Evolutionary conservation across 129 eudicot species (phyloP).

Genomic region (Ambrosia artemisiifolia): DNA sequence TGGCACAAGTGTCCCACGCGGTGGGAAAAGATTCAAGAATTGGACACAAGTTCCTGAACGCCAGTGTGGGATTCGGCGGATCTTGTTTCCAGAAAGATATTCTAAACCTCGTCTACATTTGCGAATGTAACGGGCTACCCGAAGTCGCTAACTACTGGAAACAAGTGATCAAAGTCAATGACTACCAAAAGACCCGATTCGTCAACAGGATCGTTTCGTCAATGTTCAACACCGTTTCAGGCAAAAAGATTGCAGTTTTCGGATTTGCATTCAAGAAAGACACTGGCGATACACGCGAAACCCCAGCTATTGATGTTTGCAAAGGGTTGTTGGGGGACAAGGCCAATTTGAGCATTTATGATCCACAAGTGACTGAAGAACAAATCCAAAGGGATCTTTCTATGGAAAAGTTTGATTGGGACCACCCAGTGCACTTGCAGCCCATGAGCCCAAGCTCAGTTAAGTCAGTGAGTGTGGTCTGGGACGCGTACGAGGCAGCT

Average conservation of each 20-base stretch:
- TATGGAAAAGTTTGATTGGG: conserved; percentile 84
- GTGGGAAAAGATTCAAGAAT: conserved; percentile 78
- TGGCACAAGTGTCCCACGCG: conserved; percentile 59
- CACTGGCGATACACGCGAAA: conserved; percentile 80
- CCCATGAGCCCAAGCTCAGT: conserved; percentile 72
- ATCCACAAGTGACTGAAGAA: conserved; percentile 84
- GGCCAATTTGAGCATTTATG: conserved; percentile 73
- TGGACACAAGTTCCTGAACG: conserved; percentile 67
- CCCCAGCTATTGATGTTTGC: conserved; percentile 89
- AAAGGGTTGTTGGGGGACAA: conserved; percentile 75
- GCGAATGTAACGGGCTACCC: conserved; percentile 87
- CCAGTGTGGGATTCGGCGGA: conserved; percentile 91
- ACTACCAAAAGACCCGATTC: conserved; percentile 80
- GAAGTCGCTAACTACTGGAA: conserved; percentile 93
- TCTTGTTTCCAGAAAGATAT: conserved; percentile 88
- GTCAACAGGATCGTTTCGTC: conserved; percentile 90
- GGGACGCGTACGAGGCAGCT: conserved; percentile 77
- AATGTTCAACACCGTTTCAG: conserved; percentile 86
- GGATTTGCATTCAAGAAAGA: conserved; percentile 85
- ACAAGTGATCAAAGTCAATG: conserved; percentile 82
- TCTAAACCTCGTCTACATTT: conserved; percentile 72
- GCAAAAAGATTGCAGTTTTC: conserved; percentile 68
- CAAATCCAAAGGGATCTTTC: conserved; percentile 81
- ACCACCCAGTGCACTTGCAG: conserved; percentile 81
- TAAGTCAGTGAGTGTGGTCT: conserved; percentile 58